Base-by-base conservation (phyloP, 768 basidiomycete genomes). In the Boletellus ananiceps region DNA sequence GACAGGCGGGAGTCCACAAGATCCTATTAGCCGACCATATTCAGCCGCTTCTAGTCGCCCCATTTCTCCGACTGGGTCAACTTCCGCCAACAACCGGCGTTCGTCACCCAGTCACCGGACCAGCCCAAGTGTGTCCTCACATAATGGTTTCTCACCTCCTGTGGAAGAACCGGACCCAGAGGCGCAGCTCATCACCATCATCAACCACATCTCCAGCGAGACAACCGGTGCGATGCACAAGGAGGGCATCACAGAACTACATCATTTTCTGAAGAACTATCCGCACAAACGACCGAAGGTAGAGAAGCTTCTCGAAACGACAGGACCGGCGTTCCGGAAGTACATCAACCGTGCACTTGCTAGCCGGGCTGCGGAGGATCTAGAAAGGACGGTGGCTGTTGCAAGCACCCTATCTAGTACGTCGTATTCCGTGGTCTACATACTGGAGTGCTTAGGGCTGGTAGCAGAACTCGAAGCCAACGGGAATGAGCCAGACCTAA, bases 191-290 rank as follows among this genome's bases (percentile, higher is more conserved):
- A 79, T 86, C 49, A 81, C 80, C 12, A 88, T 93, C 57, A 88
- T 93, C 59, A 84, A 83, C 36, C 87, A 93, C 62, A 90, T 90
- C 50, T 91, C 88, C 29, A 88, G 86, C 63, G 87, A 92, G 70
- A 88, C 89, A 19, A 89, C 90, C 4, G 89, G 88, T 14, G 88
- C 88, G 14, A 73, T 91, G 71, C 88, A 93, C 66, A 93, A 93
- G 68, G 91, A 95, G 66, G 91, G 92, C 4, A 93, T 98, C 48
- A 94, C 92, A 3, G 92, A 94, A 59, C 73, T 99, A 19, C 92
- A 97, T 65, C 85, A 92, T 32, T 97, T 93, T 74, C 69, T 97
- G 61, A 93, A 93, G 70, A 85, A 83, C 25, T 82, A 96, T 62
- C 93, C 93, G 0, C 83, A 91, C 58, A 93, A 91, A 63, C 79